Evolutionary conservation across 306 rosid genomes (phyloP).

Genomic region (Fragaria vesca): DNA sequence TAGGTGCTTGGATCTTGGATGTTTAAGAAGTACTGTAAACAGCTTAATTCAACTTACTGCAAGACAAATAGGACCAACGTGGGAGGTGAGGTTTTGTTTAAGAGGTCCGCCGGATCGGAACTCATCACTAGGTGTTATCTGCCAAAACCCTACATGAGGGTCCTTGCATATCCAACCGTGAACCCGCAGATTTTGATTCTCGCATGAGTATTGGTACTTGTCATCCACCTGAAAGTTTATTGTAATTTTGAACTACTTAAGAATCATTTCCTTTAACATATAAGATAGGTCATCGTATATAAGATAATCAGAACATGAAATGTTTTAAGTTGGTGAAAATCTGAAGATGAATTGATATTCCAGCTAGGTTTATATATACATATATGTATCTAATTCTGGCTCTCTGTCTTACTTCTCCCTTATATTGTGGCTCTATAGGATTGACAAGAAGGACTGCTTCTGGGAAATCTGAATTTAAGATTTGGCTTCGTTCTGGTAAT

Average conservation of each 20-base stretch:
- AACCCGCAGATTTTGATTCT: constrained; percentile 40
- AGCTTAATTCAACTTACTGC: constrained; percentile 18
- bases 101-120: constrained; percentile 43
- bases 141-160: constrained; percentile 44
- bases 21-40: no score
- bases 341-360: not conserved
- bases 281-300: not conserved
- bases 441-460: constrained; percentile 78
- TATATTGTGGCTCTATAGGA: constrained; percentile 68
- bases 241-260: no score
- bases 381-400: no score
- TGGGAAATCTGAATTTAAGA: constrained; percentile 54
- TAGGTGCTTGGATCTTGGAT: no score
- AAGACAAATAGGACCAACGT: constrained; percentile 31
- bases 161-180: constrained; percentile 44
- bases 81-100: constrained; percentile 38
- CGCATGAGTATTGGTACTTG: constrained; percentile 46
- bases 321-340: not conserved
- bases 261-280: not conserved
- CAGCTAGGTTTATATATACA: not conserved
- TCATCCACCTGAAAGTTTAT: constrained; percentile 40
- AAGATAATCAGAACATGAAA: no score
- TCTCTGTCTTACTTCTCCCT: constrained; percentile 56
- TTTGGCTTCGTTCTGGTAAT: constrained; percentile 44
- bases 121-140: constrained; percentile 45